A percentile compares a stretch with the other conserved stretches of the same genome.
Evolutionary conservation across 2,329 filamentous ascomycete species (phyloP).

Genomic region (Neopestalotiopsis sp.): DNA sequence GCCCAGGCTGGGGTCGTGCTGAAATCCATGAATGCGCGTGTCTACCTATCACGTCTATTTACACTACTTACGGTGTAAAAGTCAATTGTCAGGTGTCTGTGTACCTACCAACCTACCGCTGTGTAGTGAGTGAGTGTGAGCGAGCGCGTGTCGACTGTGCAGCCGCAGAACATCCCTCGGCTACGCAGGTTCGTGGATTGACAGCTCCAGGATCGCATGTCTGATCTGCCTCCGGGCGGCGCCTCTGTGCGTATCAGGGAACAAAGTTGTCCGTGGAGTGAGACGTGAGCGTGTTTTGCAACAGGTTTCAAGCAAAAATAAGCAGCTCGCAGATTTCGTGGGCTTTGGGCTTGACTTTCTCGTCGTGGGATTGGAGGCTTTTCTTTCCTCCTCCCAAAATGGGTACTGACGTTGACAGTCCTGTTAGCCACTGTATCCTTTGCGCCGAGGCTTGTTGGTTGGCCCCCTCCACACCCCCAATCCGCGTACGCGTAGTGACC

Average conservation of each 20-base stretch:
- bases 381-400: not conserved
- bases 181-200: conserved; percentile 9
- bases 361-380: not conserved
- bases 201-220: conserved; percentile 4
- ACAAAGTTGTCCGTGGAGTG: not conserved
- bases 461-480: conserved; percentile 9
- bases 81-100: too few species aligned
- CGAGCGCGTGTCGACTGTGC: not conserved
- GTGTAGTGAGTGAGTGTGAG: not conserved
- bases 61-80: not conserved
- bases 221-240: not conserved
- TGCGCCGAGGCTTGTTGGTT: not conserved
- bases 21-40: too few species aligned
- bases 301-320: conserved; percentile 13
- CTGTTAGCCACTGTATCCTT: not conserved
- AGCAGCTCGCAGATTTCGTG: not conserved
- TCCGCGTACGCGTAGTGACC: conserved; percentile 19
- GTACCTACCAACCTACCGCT: not conserved
- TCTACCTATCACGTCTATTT: too few species aligned
- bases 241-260: conserved; percentile 5
- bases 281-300: conserved; percentile 10
- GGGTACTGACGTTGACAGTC: not conserved
- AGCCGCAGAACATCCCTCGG: conserved; percentile 7
- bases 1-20: too few species aligned
- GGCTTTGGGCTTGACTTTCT: not conserved